These are phyloP conservation scores for Theileria annulata DNA, from an alignment of 169 alveolate species.

Conservation along the genomic window DNA sequence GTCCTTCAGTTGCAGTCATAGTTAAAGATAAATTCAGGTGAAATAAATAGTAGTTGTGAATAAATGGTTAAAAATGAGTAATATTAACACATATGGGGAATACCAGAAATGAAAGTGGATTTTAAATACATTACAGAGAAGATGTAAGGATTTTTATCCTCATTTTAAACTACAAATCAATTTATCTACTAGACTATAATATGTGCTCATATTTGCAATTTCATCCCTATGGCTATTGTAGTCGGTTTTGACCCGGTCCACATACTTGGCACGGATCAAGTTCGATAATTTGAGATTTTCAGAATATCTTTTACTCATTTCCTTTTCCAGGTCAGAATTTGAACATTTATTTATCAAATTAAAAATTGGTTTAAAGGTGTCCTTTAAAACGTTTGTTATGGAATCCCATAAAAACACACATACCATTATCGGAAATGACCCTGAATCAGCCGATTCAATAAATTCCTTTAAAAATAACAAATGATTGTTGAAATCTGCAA, in stretches of 20 bases:
- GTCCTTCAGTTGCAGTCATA: conserved; percentile 15
- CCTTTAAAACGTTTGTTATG: conserved; percentile 14
- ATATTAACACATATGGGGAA: conserved; percentile 18
- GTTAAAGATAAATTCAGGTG: background rate
- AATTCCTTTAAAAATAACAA: conserved; percentile 17
- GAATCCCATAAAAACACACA: conserved; percentile 42
- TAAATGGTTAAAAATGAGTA: background rate
- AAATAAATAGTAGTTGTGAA: background rate
- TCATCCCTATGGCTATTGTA: background rate
- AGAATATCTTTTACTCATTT: background rate
- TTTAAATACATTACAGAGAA: background rate
- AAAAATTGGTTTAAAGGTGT: conserved; percentile 23
- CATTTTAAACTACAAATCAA: background rate
- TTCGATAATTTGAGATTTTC: background rate
- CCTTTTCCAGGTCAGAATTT: background rate
- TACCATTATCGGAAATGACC: conserved; percentile 48
- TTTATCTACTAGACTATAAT: conserved; percentile 12
- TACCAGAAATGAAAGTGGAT: background rate
- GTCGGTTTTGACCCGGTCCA: conserved; percentile 1
- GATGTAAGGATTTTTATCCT: background rate
- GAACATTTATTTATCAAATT: conserved; percentile 9
- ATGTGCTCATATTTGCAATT: conserved; percentile 30
- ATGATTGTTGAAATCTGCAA: conserved; percentile 17
- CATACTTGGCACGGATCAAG: conserved; percentile 14
- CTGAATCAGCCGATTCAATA: conserved; percentile 36